These are phyloP conservation scores for Tolypocladium tropicale DNA, from an alignment of 2,329 filamentous ascomycete genomes.

Conservation along the genomic window DNA sequence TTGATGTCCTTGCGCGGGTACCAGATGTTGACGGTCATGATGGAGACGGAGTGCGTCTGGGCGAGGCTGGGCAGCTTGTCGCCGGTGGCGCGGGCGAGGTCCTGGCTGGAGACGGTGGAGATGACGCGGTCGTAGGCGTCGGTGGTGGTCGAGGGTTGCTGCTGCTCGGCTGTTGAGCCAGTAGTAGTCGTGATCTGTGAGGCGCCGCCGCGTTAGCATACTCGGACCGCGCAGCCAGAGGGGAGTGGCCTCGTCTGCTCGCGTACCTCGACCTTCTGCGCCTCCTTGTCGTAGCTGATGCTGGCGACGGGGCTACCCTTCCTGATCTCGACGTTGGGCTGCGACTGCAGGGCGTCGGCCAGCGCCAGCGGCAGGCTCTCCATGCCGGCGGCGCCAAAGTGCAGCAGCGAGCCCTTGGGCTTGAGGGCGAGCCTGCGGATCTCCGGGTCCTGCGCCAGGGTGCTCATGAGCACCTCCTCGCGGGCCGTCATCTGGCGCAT, in stretches of 20 bases:
- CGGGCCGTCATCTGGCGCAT: conserved; percentile 27
- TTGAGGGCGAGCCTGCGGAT: conserved; percentile 19
- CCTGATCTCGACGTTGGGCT: conserved; percentile 50
- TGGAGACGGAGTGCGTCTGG: conserved; percentile 58
- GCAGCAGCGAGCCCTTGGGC: conserved; percentile 20
- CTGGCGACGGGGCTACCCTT: conserved; percentile 35
- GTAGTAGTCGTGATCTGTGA: neutral
- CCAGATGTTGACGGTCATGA: conserved; percentile 89
- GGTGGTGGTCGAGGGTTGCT: neutral
- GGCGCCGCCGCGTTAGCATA: neutral
- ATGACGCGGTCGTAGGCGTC: conserved; percentile 46
- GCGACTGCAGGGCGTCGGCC: conserved; percentile 34
- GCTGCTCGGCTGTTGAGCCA: neutral
- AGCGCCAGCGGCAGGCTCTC: conserved; percentile 48
- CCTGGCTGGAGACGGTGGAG: conserved; percentile 48
- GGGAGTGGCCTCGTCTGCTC: no score
- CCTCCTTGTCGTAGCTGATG: conserved; percentile 28
- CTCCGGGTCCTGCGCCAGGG: conserved; percentile 16
- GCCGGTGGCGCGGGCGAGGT: conserved; percentile 27
- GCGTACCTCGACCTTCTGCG: conserved; percentile 31
- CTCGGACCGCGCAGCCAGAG: neutral
- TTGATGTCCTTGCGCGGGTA: conserved; percentile 56
- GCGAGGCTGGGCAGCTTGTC: conserved; percentile 36
- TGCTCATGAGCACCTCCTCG: conserved; percentile 18
- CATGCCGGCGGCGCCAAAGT: conserved; percentile 46